A percentile compares a stretch with the other conserved stretches of the same genome.
Conservation (phyloP, 768 basidiomycete species). For the Mycena venus region DNA sequence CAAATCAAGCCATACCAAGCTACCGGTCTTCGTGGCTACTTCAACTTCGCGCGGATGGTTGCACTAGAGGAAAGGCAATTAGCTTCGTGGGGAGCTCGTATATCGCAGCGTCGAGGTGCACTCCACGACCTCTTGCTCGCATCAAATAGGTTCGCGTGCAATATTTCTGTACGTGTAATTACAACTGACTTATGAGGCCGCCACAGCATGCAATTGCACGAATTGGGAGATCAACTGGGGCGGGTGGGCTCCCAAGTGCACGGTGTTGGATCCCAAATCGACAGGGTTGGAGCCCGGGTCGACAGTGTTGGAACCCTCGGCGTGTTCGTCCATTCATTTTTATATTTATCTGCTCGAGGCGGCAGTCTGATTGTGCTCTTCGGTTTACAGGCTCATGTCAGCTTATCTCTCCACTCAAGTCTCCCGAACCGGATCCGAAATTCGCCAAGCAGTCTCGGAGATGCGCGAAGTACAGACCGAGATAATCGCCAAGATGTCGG, state of each 20-base stretch:
- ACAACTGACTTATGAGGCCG: background rate
- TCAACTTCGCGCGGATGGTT: background rate
- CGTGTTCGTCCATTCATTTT: background rate
- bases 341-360: too few relatives aligned
- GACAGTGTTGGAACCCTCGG: background rate
- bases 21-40: background rate
- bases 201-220: background rate
- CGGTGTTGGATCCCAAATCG: background rate
- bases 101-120: background rate
- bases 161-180: background rate
- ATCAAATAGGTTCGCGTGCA: background rate
- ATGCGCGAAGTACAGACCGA: background rate
- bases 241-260: constrained; percentile 5
- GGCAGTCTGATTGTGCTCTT: too few relatives aligned
- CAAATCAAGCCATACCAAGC: background rate
- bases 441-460: background rate
- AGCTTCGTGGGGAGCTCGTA: background rate
- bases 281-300: background rate
- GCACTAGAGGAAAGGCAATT: background rate
- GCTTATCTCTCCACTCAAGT: background rate
- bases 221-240: background rate
- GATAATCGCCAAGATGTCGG: background rate
- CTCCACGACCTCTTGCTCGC: background rate
- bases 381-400: background rate
- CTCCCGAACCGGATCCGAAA: background rate